Evolutionary conservation across 2,329 filamentous ascomycete species (phyloP).

Genomic region (Metarhizium robertsii): DNA sequence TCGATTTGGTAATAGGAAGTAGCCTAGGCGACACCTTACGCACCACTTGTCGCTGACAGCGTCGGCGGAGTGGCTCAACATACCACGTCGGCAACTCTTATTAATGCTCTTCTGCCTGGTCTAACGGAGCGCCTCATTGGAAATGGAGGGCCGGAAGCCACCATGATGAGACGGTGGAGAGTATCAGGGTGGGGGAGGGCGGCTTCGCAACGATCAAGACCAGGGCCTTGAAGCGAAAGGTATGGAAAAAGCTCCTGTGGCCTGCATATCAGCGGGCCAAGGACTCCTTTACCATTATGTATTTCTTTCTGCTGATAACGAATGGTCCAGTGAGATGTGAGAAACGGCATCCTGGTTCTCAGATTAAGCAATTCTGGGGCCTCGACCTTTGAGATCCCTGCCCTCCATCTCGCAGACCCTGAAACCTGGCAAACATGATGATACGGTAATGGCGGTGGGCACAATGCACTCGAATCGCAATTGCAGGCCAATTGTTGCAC

Average conservation of each 20-base stretch:
- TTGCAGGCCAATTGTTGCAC: not conserved
- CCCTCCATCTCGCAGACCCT: not conserved
- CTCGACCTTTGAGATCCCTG: not conserved
- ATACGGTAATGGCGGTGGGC: not conserved
- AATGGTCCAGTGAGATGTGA: constrained; percentile 5
- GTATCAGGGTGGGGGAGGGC: not conserved
- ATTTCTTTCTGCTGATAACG: constrained; percentile 26
- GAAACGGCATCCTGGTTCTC: constrained; percentile 1
- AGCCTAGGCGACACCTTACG: not conserved
- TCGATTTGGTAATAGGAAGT: constrained; percentile 37
- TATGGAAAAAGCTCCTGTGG: not conserved
- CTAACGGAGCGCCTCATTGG: not conserved
- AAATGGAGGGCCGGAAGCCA: not conserved
- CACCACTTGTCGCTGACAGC: constrained; percentile 2
- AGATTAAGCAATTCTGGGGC: constrained; percentile 1
- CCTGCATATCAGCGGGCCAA: constrained; percentile 4
- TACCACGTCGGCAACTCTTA: not conserved
- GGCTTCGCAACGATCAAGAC: not conserved
- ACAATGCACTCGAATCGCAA: not conserved
- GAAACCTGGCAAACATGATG: not conserved
- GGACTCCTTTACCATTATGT: constrained; percentile 25
- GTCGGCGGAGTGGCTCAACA: not conserved
- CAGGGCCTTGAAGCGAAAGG: not conserved
- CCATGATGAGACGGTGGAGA: not conserved
- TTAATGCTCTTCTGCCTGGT: not conserved